These are phyloP conservation scores for Platismatia glauca DNA, from an alignment of 495 filamentous ascomycete species.

Conservation along the genomic window DNA sequence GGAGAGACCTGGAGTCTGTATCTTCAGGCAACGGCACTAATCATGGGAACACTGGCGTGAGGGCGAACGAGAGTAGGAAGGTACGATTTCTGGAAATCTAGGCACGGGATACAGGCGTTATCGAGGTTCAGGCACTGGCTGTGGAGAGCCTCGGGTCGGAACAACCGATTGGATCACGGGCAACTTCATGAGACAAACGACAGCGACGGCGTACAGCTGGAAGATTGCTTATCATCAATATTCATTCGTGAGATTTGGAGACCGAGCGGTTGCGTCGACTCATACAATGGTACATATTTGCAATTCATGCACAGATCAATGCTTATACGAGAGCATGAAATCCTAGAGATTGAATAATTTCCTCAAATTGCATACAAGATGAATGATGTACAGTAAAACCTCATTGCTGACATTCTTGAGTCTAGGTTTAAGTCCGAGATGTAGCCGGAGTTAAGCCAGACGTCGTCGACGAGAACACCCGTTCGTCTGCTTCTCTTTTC, in stretches of 20 bases:
- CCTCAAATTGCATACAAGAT: background rate
- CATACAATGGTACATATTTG: background rate
- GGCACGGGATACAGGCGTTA: background rate
- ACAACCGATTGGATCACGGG: background rate
- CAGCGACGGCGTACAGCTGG: background rate
- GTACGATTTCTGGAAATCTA: conserved; percentile 24
- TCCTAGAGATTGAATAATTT: background rate
- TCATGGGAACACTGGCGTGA: conserved; percentile 3
- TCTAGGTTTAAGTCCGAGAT: background rate
- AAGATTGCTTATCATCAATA: background rate
- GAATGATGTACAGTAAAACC: background rate
- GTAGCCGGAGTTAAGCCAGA: background rate
- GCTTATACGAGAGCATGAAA: background rate
- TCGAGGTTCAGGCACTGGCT: background rate
- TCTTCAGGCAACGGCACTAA: background rate
- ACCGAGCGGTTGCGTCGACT: background rate
- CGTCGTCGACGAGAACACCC: background rate
- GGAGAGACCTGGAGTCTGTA: conserved; percentile 26
- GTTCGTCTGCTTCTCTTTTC: background rate
- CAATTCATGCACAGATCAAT: background rate
- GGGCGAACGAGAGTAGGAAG: conserved; percentile 16
- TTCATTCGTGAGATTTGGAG: background rate
- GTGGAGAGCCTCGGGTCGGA: background rate
- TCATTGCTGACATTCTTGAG: background rate
- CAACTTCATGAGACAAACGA: conserved; percentile 2